A percentile compares a stretch with the other conserved stretches of the same genome.
Conservation (phyloP, 306 rosid genomes). For the Trifolium fragiferum region DNA sequence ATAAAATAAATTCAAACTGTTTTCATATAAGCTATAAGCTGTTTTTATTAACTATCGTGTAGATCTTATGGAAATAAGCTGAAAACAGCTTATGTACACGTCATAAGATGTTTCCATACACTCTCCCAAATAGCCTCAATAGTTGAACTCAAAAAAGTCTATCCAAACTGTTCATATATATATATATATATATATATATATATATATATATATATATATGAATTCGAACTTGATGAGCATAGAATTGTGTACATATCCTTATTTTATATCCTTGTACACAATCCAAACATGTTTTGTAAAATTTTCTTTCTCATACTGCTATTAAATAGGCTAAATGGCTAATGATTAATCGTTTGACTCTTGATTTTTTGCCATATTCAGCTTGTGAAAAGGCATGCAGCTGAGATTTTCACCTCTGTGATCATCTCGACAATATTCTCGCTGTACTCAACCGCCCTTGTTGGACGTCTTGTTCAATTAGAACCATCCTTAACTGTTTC, state of each 20-base stretch:
- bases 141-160: neutral
- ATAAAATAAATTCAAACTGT: neutral
- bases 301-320: too few relatives aligned
- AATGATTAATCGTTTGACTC: too few relatives aligned
- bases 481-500: constrained; percentile 88
- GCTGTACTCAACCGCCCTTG: constrained; percentile 86
- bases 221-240: constrained; percentile 7
- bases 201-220: too few relatives aligned
- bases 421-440: constrained; percentile 84
- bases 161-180: neutral
- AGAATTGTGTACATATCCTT: neutral
- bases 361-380: constrained; percentile 50
- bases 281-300: too few relatives aligned
- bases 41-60: neutral
- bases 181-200: too few relatives aligned
- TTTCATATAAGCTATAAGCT: neutral
- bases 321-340: too few relatives aligned
- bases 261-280: too few relatives aligned
- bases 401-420: constrained; percentile 95
- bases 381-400: constrained; percentile 98
- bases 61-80: neutral
- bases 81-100: neutral
- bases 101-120: neutral
- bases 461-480: constrained; percentile 83
- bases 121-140: neutral